A percentile compares a stretch with the other conserved stretches of the same genome.
Evolutionary conservation across 805 yeast species (phyloP).

Genomic region (Helenozyma rhizophorensis): DNA sequence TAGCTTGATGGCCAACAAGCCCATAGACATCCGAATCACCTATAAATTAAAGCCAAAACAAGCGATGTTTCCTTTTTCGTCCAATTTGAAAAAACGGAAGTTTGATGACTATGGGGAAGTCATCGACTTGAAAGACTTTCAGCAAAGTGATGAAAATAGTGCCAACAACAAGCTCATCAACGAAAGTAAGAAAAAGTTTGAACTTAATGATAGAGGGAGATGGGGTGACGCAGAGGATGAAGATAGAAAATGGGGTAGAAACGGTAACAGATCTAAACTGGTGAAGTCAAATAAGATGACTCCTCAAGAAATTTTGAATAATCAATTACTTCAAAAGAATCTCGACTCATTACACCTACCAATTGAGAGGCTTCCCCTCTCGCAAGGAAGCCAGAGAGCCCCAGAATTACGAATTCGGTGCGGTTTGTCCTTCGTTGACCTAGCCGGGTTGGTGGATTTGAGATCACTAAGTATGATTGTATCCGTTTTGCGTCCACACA

Average conservation of each 20-base stretch:
- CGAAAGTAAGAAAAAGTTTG: conserved; percentile 36
- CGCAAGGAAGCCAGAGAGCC: conserved; percentile 12
- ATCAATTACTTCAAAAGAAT: conserved; percentile 35
- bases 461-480: conserved; percentile 76
- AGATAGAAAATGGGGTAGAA: conserved; percentile 7
- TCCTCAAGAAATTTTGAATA: conserved; percentile 41
- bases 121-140: conserved; percentile 62
- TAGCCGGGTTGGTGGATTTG: conserved; percentile 79
- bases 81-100: conserved; percentile 45
- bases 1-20: conserved; percentile 38
- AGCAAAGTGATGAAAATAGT: conserved; percentile 46
- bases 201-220: conserved; percentile 25
- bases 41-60: conserved; percentile 44
- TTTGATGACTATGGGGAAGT: conserved; percentile 86
- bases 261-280: conserved; percentile 18
- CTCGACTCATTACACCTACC: conserved; percentile 53
- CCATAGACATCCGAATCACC: conserved; percentile 51
- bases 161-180: conserved; percentile 30
- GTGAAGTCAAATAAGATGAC: conserved; percentile 28
- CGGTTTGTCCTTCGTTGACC: conserved; percentile 70
- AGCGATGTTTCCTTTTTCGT: conserved; percentile 74
- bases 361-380: conserved; percentile 33
- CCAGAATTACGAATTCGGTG: conserved; percentile 53
- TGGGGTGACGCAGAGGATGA: conserved; percentile 21
- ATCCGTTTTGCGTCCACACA: conserved; percentile 74